A percentile compares a stretch with the other conserved stretches of the same genome.
phyloP scores from a whole-genome alignment of 768 basidiomycete genomes.

The Clavulina sp. region DNA sequence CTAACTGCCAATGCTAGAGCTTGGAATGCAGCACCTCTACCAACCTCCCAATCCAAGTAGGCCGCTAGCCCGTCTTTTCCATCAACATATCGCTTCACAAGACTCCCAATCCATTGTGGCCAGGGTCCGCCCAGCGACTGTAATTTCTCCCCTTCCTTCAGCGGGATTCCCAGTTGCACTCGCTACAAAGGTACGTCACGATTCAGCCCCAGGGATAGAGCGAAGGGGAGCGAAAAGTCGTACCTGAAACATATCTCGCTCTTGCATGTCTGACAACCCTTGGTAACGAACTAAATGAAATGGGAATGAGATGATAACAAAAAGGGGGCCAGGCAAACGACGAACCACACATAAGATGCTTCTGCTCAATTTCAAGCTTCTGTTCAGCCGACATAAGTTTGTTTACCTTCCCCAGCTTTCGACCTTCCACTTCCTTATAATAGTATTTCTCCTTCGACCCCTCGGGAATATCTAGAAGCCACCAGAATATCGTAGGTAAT shows the following conservation, averaged over 20 bases:
- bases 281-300: constrained; percentile 26
- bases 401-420: background rate
- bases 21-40: background rate
- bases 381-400: constrained; percentile 37
- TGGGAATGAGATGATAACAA: background rate
- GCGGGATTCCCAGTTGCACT: constrained; percentile 1
- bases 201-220: background rate
- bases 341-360: constrained; percentile 20
- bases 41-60: background rate
- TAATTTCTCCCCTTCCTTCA: constrained; percentile 1
- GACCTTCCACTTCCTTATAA: constrained; percentile 23
- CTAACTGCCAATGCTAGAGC: background rate
- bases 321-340: background rate
- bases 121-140: background rate
- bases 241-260: constrained; percentile 61
- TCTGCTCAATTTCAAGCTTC: constrained; percentile 45
- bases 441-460: constrained; percentile 33
- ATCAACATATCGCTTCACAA: background rate
- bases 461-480: constrained; percentile 8
- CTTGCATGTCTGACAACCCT: constrained; percentile 35
- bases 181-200: background rate
- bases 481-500: background rate
- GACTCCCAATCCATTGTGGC: background rate
- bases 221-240: constrained; percentile 9
- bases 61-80: background rate